These are phyloP conservation scores for Termitomyces titanicus DNA, from an alignment of 768 basidiomycete species.

Conservation along the genomic window DNA sequence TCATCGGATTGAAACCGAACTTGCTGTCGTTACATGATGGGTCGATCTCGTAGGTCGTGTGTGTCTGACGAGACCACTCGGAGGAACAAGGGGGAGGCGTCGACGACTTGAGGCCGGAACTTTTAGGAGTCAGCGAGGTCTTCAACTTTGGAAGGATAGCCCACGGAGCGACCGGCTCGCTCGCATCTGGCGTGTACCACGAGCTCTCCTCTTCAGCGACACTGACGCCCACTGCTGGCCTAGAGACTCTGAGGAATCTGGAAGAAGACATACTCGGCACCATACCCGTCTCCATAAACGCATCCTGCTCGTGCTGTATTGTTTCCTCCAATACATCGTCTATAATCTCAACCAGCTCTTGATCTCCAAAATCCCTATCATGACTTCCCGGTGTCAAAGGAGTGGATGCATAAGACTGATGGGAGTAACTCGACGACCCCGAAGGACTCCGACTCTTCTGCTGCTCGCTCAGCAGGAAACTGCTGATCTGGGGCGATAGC, in stretches of 20 bases:
- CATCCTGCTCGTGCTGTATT: not conserved
- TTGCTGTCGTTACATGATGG: not conserved
- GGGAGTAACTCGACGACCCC: conserved; percentile 9
- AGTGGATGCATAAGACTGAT: conserved; percentile 10
- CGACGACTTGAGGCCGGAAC: conserved; percentile 4
- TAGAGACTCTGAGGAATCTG: conserved; percentile 1
- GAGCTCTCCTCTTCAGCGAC: not conserved
- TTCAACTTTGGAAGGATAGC: not conserved
- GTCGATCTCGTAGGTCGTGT: not conserved
- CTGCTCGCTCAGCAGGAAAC: not conserved
- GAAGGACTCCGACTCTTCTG: conserved; percentile 2
- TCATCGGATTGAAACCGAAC: conserved; percentile 9
- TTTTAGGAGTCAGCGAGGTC: conserved; percentile 2
- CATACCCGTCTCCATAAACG: conserved; percentile 2
- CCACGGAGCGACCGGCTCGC: not conserved
- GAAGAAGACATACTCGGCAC: conserved; percentile 3
- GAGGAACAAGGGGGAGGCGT: not conserved
- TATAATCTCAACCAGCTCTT: conserved; percentile 3
- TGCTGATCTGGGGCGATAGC: conserved; percentile 4
- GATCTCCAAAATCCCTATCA: conserved; percentile 1
- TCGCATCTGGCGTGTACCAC: not conserved
- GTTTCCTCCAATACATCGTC: conserved; percentile 7
- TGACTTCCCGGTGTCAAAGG: conserved; percentile 11
- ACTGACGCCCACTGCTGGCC: not conserved
- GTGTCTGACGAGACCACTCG: not conserved